These are phyloP conservation scores for Aspergillus mulundensis DNA, from an alignment of 495 filamentous ascomycete species.

Conservation along the genomic window DNA sequence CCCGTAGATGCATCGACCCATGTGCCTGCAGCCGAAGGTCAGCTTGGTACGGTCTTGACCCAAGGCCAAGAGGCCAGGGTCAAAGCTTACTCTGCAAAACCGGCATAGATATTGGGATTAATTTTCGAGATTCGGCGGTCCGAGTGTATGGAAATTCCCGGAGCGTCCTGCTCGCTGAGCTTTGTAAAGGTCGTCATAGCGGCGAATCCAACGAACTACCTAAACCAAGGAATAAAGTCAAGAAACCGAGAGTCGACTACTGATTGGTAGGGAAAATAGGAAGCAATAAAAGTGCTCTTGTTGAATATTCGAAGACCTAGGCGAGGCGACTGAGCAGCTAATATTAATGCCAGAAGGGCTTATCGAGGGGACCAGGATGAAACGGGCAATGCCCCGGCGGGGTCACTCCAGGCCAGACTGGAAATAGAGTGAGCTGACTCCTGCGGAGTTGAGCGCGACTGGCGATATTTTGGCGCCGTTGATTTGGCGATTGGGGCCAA, in stretches of 20 bases:
- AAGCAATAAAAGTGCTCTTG: conserved; percentile 8
- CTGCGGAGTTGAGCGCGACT: neutral
- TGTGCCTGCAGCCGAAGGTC: conserved; percentile 51
- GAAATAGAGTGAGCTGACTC: neutral
- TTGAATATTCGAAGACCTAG: conserved; percentile 9
- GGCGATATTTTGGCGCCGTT: conserved; percentile 10
- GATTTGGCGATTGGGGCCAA: conserved; percentile 17
- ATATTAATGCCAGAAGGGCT: conserved; percentile 18
- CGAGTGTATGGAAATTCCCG: conserved; percentile 59
- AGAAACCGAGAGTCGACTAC: neutral
- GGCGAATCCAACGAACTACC: conserved; percentile 2
- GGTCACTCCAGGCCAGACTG: conserved; percentile 12
- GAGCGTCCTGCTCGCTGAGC: conserved; percentile 50
- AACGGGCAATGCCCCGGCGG: conserved; percentile 25
- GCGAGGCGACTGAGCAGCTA: conserved; percentile 18
- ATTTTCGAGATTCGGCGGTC: conserved; percentile 61
- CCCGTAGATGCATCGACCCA: conserved; percentile 82
- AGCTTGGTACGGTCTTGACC: conserved; percentile 3
- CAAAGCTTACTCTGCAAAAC: conserved; percentile 62
- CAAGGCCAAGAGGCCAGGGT: conserved; percentile 7
- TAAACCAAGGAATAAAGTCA: conserved; percentile 7
- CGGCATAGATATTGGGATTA: conserved; percentile 69
- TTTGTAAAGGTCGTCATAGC: conserved; percentile 68
- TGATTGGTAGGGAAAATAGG: conserved; percentile 21
- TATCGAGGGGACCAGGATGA: conserved; percentile 4